Evolutionary conservation across 371 early-diverging fungal species (phyloP).

Genomic region (Mucor mucedo): DNA sequence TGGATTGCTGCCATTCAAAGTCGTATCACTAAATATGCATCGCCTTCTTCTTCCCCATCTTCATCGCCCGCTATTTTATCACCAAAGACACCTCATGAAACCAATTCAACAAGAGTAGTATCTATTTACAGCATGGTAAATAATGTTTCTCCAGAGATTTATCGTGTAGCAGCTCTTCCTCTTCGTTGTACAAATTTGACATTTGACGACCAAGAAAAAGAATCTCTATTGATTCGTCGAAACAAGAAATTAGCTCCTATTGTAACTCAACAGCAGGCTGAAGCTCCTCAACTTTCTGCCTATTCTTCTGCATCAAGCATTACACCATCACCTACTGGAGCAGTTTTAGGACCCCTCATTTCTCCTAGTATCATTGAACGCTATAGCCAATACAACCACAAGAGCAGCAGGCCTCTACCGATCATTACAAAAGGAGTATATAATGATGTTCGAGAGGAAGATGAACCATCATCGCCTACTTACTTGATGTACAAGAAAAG

Average conservation of each 20-base stretch:
- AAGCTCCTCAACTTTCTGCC: neutral
- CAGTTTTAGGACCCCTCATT: conserved; percentile 19
- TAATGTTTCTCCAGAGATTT: conserved; percentile 11
- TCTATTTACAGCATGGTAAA: neutral
- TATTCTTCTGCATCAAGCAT: neutral
- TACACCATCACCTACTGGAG: conserved; percentile 24
- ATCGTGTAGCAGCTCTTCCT: conserved; percentile 22
- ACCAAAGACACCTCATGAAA: neutral
- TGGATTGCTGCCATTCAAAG: conserved; percentile 30
- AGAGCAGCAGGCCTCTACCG: neutral
- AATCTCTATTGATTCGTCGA: conserved; percentile 23
- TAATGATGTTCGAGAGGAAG: neutral
- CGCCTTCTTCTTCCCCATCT: neutral
- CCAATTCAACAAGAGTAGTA: neutral
- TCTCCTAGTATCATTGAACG: conserved; percentile 18
- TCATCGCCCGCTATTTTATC: neutral
- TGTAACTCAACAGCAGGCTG: conserved; percentile 13
- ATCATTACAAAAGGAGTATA: conserved; percentile 1
- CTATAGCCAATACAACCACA: conserved; percentile 6
- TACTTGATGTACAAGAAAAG: conserved; percentile 29
- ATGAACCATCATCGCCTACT: conserved; percentile 28
- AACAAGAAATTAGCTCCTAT: conserved; percentile 29
- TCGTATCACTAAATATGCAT: conserved; percentile 17
- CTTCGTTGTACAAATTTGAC: conserved; percentile 29
- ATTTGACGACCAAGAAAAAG: conserved; percentile 1